Evolutionary conservation across 768 basidiomycete genomes (phyloP).

Genomic region (Lentinus tigrinus): DNA sequence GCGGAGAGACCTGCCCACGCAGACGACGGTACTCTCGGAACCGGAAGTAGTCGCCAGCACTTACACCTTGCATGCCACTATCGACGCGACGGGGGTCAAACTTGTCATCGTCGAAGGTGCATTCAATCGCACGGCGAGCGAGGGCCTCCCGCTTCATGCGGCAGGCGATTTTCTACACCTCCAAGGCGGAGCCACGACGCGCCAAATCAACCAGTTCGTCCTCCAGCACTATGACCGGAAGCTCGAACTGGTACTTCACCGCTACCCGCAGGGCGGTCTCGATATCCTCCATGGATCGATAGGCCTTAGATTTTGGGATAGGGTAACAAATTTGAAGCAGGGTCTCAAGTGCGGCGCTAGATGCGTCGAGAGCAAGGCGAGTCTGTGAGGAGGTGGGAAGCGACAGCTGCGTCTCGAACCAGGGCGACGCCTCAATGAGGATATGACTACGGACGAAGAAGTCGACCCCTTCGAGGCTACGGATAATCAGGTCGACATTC

Average conservation of each 20-base stretch:
- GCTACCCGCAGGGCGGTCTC: constrained; percentile 3
- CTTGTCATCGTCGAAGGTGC: not conserved
- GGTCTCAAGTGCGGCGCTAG: constrained; percentile 2
- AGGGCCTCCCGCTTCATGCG: constrained; percentile 29
- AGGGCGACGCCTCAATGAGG: not conserved
- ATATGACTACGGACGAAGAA: constrained; percentile 2
- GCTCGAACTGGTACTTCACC: constrained; percentile 7
- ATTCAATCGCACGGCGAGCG: constrained; percentile 13
- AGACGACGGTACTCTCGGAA: no score
- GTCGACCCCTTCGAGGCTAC: not conserved
- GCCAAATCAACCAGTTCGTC: not conserved
- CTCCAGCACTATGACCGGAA: not conserved
- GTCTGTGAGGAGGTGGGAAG: not conserved
- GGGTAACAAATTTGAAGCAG: constrained; percentile 13
- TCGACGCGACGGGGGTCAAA: no score
- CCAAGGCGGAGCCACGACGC: constrained; percentile 13
- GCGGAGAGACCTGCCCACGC: no score
- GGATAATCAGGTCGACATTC: not conserved
- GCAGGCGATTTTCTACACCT: constrained; percentile 32
- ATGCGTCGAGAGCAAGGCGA: not conserved
- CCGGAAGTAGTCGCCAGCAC: no score
- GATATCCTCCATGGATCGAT: not conserved
- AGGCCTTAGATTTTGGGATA: not conserved
- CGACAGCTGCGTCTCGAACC: not conserved
- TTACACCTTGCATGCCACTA: no score